These are phyloP conservation scores for Ceratocystis huliohia DNA, from an alignment of 2,329 filamentous ascomycete species.

Conservation along the genomic window DNA sequence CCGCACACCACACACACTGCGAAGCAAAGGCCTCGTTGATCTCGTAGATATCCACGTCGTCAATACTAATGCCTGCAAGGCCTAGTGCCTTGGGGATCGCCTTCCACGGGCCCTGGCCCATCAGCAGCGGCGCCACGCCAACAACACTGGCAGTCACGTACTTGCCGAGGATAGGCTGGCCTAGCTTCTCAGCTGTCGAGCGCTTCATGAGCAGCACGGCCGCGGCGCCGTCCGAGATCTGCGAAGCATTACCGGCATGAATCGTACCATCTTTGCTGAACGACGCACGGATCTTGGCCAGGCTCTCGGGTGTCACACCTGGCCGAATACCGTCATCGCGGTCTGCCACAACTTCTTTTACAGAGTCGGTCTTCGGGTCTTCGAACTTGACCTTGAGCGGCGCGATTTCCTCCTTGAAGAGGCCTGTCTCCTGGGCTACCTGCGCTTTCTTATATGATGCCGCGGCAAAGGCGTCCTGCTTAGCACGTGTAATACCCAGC, in stretches of 20 bases:
- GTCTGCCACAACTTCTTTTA: constrained; percentile 67
- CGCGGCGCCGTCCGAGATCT: constrained; percentile 90
- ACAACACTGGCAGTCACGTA: constrained; percentile 76
- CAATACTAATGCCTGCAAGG: constrained; percentile 71
- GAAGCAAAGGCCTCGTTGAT: constrained; percentile 98
- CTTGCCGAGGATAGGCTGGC: constrained; percentile 83
- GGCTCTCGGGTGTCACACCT: constrained; percentile 73
- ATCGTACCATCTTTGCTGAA: constrained; percentile 88
- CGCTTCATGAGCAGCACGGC: constrained; percentile 94
- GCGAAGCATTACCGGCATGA: constrained; percentile 90
- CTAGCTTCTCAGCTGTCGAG: constrained; percentile 73
- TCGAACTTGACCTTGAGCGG: constrained; percentile 78
- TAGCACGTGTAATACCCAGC: constrained; percentile 53
- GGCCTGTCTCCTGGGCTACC: constrained; percentile 72
- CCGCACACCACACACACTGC: constrained; percentile 87
- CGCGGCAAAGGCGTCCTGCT: constrained; percentile 92
- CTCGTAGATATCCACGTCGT: constrained; percentile 94
- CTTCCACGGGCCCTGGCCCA: constrained; percentile 92
- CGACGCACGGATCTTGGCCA: constrained; percentile 81
- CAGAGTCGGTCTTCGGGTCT: constrained; percentile 81
- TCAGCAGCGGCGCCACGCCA: constrained; percentile 82
- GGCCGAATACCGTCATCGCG: constrained; percentile 78
- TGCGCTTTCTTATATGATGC: constrained; percentile 79
- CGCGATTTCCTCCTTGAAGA: constrained; percentile 83
- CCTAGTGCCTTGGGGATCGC: constrained; percentile 86